Base-by-base conservation (phyloP, 208 protist species). In the Wallacemonas collosoma region DNA sequence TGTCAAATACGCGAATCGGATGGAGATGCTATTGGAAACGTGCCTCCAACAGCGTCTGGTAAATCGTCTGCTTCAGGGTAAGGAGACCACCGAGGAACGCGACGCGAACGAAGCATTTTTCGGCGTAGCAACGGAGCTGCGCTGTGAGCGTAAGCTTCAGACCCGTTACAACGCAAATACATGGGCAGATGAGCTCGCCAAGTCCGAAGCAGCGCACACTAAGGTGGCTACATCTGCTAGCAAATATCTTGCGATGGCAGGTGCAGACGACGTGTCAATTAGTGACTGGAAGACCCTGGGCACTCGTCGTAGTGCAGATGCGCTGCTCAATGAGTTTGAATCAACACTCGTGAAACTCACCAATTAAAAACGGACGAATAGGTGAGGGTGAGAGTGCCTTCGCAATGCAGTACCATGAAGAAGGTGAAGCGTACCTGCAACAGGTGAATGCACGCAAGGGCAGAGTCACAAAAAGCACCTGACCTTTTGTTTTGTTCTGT, bases 21-120 rank as follows among this genome's bases (percentile, higher is more conserved):
- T 90, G 70, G 76, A 88, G 64, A 60, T 93, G 55, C 64, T 93
- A 41, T 63, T 95, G 66, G 86, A 90, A 54, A 89, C 77, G 62
- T 69, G 68, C 57, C 74, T 88, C 43, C 82, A 89, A 62, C 84
- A 81, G 48, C 80, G 81, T 17, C 64, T 79, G 7, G 77, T 88
- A 47, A 75, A 79, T 56, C 76, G 76, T 50, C 61, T 94, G n/a
- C 48, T 94, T 53, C 45, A 61, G 9, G 71, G 68, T 17, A 63
- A 70, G 40, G 54, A 73, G 17, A 38, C 76, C 9, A 4, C 47
- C 4, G 54, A 48, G 11, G 62, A 62, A 41, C 54, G 63, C 38
- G 47, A 66, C 39, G 47, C 58, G 4, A 41, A 40, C 14, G 63
- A 14, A 3, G 73, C 77, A n/a, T 91, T 89, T 72, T 83, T 81